Conservation (phyloP, 176 grass and related monocot genomes). For the Rhynchospora tenuis region DNA sequence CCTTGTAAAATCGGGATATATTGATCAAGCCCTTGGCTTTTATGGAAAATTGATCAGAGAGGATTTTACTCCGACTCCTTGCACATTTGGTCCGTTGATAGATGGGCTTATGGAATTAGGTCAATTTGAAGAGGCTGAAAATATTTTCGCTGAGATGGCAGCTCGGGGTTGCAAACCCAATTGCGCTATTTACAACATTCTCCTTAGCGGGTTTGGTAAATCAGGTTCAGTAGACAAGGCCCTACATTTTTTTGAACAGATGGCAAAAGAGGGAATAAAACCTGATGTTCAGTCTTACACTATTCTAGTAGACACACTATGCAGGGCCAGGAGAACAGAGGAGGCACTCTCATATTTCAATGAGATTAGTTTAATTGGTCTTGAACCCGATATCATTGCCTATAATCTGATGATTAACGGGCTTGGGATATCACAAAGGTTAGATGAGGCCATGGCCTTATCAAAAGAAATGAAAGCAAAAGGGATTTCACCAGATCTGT, state of each 20-base stretch:
- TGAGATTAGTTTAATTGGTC: slow-evolving; percentile 38
- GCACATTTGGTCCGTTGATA: slow-evolving; percentile 86
- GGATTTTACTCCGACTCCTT: slow-evolving; percentile 66
- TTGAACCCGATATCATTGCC: slow-evolving; percentile 73
- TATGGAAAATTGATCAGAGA: slow-evolving; percentile 57
- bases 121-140: slow-evolving; percentile 62
- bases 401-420: slow-evolving; percentile 91
- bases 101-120: slow-evolving; percentile 76
- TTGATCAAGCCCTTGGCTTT: slow-evolving; percentile 67
- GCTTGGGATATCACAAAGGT: slow-evolving; percentile 58
- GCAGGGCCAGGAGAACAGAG: slow-evolving; percentile 45
- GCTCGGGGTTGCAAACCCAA: slow-evolving; percentile 73
- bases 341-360: slow-evolving; percentile 65
- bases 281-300: slow-evolving; percentile 94
- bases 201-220: slow-evolving; percentile 67
- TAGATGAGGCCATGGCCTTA: slow-evolving; percentile 55
- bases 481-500: slow-evolving; percentile 71
- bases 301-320: slow-evolving; percentile 56
- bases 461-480: slow-evolving; percentile 71
- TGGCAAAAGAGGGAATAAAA: slow-evolving; percentile 67
- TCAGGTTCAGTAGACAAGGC: slow-evolving; percentile 56
- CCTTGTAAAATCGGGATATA: slow-evolving; percentile 62
- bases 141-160: slow-evolving; percentile 67
- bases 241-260: slow-evolving; percentile 53
- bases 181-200: slow-evolving; percentile 84